Conservation (phyloP, 2,329 filamentous ascomycete genomes). For the Epichloe festucae region DNA sequence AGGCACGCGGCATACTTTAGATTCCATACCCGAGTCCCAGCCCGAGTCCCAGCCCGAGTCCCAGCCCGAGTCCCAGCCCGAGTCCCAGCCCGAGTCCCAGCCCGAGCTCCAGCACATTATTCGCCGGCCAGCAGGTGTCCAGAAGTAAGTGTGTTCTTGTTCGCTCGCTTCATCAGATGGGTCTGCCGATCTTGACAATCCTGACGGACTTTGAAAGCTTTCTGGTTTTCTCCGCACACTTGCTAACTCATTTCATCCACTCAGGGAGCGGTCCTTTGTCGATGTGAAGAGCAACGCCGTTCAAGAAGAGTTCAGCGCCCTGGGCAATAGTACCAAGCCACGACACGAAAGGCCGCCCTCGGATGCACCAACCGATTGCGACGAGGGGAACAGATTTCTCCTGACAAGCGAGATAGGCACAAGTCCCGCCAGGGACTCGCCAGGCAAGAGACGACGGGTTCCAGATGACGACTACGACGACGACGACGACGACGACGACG, state of each 20-base stretch:
- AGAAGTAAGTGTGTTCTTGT: conserved; percentile 1
- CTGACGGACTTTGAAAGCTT: not conserved
- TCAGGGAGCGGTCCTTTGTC: not conserved
- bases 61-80: not conserved
- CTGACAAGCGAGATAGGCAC: not conserved
- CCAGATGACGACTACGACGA: not conserved
- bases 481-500: conserved; percentile 11
- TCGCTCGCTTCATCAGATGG: not conserved
- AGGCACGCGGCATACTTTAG: not conserved
- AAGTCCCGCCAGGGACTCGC: not conserved
- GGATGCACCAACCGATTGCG: not conserved
- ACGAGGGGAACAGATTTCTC: not conserved
- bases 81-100: not conserved
- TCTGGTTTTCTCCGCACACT: no score
- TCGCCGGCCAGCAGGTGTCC: not conserved
- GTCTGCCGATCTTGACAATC: not conserved
- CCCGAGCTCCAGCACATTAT: not conserved
- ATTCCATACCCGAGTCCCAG: not conserved
- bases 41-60: not conserved
- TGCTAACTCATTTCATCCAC: not conserved
- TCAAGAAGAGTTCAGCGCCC: not conserved
- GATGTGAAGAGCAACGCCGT: not conserved
- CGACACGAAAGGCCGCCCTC: not conserved
- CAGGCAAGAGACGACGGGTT: not conserved
- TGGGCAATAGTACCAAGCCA: not conserved